A percentile compares a stretch with the other conserved stretches of the same genome.
Conservation (phyloP, 108 stramenopile species). For the Cylindrotheca fusiformis region DNA sequence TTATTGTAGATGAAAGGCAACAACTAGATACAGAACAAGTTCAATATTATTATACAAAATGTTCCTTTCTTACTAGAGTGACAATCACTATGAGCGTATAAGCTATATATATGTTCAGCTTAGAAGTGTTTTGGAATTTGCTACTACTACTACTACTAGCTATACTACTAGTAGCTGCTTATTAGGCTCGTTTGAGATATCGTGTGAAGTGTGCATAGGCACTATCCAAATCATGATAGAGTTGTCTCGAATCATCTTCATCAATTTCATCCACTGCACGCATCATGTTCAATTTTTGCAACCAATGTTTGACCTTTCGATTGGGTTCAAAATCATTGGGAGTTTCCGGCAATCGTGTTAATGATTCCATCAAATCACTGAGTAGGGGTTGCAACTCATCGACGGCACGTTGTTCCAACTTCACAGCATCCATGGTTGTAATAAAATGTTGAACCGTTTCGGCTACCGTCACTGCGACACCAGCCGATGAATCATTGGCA, state of each 20-base stretch:
- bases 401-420: constrained; percentile 91
- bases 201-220: constrained; percentile 89
- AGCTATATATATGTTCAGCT: no score
- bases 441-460: constrained; percentile 95
- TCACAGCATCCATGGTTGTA: constrained; percentile 97
- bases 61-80: no score
- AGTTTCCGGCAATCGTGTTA: constrained; percentile 81
- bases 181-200: constrained; percentile 43
- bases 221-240: constrained; percentile 86
- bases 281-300: constrained; percentile 90
- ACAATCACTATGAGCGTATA: no score
- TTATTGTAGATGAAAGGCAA: no score
- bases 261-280: constrained; percentile 92
- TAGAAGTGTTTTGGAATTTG: no score
- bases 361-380: constrained; percentile 84
- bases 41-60: no score
- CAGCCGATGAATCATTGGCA: neutral
- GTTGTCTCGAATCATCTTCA: constrained; percentile 91
- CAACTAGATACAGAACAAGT: no score
- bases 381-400: constrained; percentile 96
- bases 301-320: constrained; percentile 84
- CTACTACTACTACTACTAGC: no score
- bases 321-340: constrained; percentile 91
- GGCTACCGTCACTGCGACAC: constrained; percentile 79
- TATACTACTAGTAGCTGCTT: neutral